Evolutionary conservation across 257 asterid genomes (phyloP).

Genomic region (Striga asiatica): DNA sequence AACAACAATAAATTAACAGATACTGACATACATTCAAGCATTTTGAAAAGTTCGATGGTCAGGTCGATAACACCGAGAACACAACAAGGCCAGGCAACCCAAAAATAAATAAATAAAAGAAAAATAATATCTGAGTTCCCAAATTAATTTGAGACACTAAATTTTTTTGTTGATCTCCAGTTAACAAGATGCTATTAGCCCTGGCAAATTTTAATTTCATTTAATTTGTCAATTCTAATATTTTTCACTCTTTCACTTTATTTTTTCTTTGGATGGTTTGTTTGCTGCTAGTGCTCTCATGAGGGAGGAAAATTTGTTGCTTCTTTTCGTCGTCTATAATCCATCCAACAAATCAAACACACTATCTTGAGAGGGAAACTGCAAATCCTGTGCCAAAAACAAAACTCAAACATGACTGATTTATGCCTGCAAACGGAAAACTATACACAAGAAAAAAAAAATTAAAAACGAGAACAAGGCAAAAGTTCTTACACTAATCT

Average conservation of each 20-base stretch:
- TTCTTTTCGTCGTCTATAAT: constrained; percentile 14
- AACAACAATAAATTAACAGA: no score
- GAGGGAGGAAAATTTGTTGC: neutral
- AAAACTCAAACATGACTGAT: neutral
- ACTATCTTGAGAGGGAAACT: constrained; percentile 50
- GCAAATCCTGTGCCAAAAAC: constrained; percentile 39
- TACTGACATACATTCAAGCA: no score
- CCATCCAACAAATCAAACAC: constrained; percentile 41
- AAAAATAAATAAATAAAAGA: no score
- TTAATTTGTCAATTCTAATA: no score
- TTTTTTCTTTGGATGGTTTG: neutral
- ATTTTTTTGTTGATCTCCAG: no score
- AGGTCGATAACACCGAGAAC: no score
- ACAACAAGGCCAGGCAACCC: no score
- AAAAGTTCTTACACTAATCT: constrained; percentile 29
- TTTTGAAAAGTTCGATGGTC: no score
- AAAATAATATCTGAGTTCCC: no score
- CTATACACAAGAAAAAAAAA: neutral
- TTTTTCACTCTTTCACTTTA: neutral
- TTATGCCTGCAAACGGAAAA: neutral
- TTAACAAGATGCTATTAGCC: no score
- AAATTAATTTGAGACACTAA: no score
- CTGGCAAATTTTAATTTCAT: no score
- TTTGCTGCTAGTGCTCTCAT: neutral
- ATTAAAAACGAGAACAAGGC: neutral